Percentiles rank a stretch among this genome's conserved stretches.
Conservation (phyloP, 495 filamentous ascomycete genomes). For the Tuber umbilicatum region DNA sequence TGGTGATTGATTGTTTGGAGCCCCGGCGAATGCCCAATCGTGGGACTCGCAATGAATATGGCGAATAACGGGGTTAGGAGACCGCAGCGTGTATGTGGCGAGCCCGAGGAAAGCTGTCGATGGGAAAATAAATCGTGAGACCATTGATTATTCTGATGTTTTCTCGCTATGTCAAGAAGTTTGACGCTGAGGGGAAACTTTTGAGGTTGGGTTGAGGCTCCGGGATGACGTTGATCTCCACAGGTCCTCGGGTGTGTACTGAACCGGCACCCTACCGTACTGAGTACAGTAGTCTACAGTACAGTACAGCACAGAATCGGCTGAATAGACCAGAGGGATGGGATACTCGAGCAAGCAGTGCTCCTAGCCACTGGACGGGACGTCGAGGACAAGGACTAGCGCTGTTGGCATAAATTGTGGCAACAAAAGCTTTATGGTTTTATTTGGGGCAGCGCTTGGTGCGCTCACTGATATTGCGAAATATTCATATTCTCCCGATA, state of each 20-base stretch:
- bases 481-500: no score
- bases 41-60: neutral
- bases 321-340: no score
- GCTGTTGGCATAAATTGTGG: no score
- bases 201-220: conserved; percentile 2
- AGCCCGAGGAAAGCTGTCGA: conserved; percentile 26
- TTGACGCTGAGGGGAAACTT: conserved; percentile 10
- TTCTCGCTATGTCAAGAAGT: conserved; percentile 12
- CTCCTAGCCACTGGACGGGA: no score
- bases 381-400: no score
- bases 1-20: neutral
- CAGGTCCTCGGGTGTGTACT: neutral
- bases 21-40: neutral
- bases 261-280: no score
- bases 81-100: conserved; percentile 19
- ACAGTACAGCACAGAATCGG: no score
- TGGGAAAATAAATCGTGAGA: conserved; percentile 28
- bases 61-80: neutral
- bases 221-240: conserved; percentile 22
- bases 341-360: no score
- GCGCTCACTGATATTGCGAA: no score
- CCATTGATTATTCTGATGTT: conserved; percentile 11
- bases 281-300: no score
- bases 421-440: no score
- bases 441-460: no score